A percentile compares a stretch with the other conserved stretches of the same genome.
These are phyloP conservation scores for Kodamaea arcana DNA, from an alignment of 1,139 yeast species.

Conservation along the genomic window DNA sequence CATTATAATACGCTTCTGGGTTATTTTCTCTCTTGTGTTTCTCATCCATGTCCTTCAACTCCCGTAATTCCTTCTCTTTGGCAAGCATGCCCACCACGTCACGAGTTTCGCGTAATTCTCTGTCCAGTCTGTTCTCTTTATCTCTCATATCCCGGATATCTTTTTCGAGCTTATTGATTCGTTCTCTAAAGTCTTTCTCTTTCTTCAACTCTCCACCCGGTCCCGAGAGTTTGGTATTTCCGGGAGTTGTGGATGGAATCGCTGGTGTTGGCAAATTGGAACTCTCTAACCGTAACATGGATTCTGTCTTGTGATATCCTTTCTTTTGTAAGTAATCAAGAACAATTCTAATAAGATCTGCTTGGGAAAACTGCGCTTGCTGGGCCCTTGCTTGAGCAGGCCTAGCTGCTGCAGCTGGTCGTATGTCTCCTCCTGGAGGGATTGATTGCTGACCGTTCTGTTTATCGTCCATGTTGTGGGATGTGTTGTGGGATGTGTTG, in stretches of 20 bases:
- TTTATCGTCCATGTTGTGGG: neutral
- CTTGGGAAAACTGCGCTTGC: slow-evolving; percentile 51
- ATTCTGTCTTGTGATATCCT: slow-evolving; percentile 92
- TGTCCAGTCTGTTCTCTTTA: slow-evolving; percentile 30
- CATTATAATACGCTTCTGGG: slow-evolving; percentile 70
- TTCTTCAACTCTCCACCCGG: slow-evolving; percentile 32
- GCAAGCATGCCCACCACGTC: slow-evolving; percentile 38
- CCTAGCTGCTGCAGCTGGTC: slow-evolving; percentile 3
- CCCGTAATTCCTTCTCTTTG: slow-evolving; percentile 42
- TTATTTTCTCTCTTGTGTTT: slow-evolving; percentile 44
- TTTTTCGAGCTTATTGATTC: slow-evolving; percentile 25
- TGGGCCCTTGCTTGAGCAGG: slow-evolving; percentile 16
- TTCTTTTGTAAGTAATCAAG: slow-evolving; percentile 88
- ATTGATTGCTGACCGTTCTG: neutral
- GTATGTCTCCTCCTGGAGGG: neutral
- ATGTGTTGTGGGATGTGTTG: no score
- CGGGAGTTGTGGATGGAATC: slow-evolving; percentile 47
- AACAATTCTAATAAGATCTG: slow-evolving; percentile 85
- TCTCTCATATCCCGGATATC: slow-evolving; percentile 43
- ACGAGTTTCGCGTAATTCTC: slow-evolving; percentile 37
- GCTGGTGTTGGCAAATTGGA: slow-evolving; percentile 62
- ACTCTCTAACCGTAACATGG: slow-evolving; percentile 86
- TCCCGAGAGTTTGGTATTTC: slow-evolving; percentile 37
- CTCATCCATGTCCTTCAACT: slow-evolving; percentile 37
- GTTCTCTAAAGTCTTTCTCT: slow-evolving; percentile 28